These are phyloP conservation scores for Golubevia sp. DNA, from an alignment of 1,284 basidiomycete genomes.

Conservation along the genomic window DNA sequence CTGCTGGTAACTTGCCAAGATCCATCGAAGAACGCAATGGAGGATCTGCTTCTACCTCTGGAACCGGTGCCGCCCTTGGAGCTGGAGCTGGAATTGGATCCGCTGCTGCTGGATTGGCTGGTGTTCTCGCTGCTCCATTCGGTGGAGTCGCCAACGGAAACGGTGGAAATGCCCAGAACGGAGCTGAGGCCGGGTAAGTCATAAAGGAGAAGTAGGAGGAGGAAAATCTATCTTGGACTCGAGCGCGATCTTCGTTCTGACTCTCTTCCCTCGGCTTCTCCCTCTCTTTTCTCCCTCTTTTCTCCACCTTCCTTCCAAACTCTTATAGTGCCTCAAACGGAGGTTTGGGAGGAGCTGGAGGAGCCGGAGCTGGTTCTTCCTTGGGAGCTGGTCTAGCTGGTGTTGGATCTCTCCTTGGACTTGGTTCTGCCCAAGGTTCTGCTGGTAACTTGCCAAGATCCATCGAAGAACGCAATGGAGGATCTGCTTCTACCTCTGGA, in stretches of 20 bases:
- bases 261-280: not conserved
- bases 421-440: not conserved
- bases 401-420: not conserved
- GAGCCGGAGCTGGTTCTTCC: not conserved
- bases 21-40: too few species aligned
- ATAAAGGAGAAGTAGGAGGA: not conserved
- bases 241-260: too few species aligned
- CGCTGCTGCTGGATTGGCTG: too few species aligned
- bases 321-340: not conserved
- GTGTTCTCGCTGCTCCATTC: too few species aligned
- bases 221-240: not conserved
- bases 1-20: not conserved
- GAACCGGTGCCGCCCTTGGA: too few species aligned
- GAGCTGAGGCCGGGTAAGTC: not conserved
- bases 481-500: not conserved
- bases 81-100: too few species aligned
- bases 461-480: too few species aligned
- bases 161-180: not conserved
- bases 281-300: not conserved
- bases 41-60: too few species aligned
- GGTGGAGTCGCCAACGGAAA: not conserved
- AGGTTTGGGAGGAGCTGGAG: not conserved
- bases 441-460: not conserved
- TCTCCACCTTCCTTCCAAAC: not conserved
- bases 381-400: not conserved